Base-by-base conservation (phyloP, 495 filamentous ascomycete species). In the Corynascus novoguineensis region DNA sequence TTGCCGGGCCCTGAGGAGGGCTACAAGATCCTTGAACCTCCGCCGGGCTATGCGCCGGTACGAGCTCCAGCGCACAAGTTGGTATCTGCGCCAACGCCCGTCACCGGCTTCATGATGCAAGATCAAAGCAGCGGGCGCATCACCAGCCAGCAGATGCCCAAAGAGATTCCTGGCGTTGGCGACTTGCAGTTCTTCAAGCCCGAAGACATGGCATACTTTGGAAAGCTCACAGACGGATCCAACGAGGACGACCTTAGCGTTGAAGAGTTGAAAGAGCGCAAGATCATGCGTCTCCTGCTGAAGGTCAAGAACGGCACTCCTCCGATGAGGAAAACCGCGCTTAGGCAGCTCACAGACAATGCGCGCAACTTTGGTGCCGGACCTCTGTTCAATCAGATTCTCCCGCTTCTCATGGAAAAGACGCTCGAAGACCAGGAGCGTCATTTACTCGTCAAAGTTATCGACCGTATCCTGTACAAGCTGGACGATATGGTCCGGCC, bases 251-350 rank as follows among this genome's bases (percentile, higher is more conserved):
- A 83, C 34, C 84, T 99, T 76, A 88, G 82, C 38, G 90, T 97
- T 12, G 95, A 99, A 25, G 93, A 97, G 66, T 75, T 99, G 57
- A 97, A 97, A 69, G 92, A 99, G 73, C 81, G 95, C 42, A 99
- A 99, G 73, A 99, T 99, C 67, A 97, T 97, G 92, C 78, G 95
- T 50, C 79, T 99, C 44, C 77, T 99, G 37, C 77, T 99, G 52
- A 99, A 97, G 74, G 92, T 99, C 76, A 99, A 99, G 82, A 99
- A 99, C 69, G 95, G 95, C 57, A 97, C 95, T 29, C 95, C 95
- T 46, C 92, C 95, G 3, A 97, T 97, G 95, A 81, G 95, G 73
- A 99, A 99, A 80, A 97, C 95, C 41, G 95, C 95, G n/a, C 81
- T 99, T 58, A 86, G 95, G 71, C 95, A 97, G 67, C 83, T 99